Evolutionary conservation across 2,329 filamentous ascomycete species (phyloP).

Genomic region (Grosmannia huntii): DNA sequence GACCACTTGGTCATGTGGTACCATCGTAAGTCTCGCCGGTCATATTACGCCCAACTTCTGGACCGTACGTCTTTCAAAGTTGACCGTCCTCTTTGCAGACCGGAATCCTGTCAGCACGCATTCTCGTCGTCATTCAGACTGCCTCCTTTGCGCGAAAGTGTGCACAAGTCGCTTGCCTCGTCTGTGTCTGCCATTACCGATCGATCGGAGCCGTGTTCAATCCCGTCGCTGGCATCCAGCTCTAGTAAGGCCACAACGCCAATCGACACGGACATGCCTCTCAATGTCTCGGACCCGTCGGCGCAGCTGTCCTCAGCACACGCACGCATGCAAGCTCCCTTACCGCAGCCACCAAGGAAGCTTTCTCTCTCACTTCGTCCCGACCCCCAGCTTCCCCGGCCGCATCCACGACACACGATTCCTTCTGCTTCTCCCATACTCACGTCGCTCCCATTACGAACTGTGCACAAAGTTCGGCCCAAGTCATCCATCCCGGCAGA

Average conservation of each 20-base stretch:
- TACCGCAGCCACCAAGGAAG: neutral
- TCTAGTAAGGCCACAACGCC: conserved; percentile 55
- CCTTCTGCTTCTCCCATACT: neutral
- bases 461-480: conserved; percentile 45
- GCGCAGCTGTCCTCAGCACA: neutral
- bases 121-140: neutral
- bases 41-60: neutral
- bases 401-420: neutral
- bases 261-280: conserved; percentile 26
- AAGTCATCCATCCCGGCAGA: conserved; percentile 74
- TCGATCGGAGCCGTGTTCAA: conserved; percentile 41
- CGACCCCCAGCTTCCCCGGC: neutral
- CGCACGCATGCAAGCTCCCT: neutral
- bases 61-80: neutral
- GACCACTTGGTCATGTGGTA: neutral
- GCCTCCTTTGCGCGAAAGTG: conserved; percentile 6
- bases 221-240: conserved; percentile 28
- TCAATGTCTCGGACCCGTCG: neutral
- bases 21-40: neutral
- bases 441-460: neutral
- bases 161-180: conserved; percentile 32
- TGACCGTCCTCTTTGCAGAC: neutral
- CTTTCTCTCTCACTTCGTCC: neutral
- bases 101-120: neutral
- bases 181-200: conserved; percentile 42